A percentile compares a stretch with the other conserved stretches of the same genome.
Conservation (phyloP, 192 early-diverging fungal genomes). For the Mortierella claussenii region DNA sequence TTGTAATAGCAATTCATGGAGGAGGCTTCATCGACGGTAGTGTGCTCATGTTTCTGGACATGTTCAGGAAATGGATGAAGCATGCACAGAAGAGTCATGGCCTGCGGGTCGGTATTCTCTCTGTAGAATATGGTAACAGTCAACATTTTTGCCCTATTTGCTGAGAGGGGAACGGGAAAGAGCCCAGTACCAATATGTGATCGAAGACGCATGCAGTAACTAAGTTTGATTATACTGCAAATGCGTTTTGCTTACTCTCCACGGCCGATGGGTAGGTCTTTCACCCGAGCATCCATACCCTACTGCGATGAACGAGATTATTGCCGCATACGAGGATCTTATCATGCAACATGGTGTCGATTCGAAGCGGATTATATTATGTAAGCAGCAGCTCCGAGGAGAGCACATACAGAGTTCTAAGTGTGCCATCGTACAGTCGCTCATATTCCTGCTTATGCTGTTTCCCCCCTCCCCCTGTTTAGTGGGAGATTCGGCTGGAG, state of each 20-base stretch:
- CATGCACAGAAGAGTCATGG: constrained; percentile 10
- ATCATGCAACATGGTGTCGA: constrained; percentile 13
- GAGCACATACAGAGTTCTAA: background rate
- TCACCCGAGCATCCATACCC: constrained; percentile 37
- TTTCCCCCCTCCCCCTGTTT: no score
- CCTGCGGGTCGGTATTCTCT: constrained; percentile 30
- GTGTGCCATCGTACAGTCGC: no score
- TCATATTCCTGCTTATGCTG: no score
- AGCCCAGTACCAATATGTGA: no score
- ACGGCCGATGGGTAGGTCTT: constrained; percentile 19
- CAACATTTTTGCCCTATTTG: no score
- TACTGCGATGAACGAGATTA: constrained; percentile 27
- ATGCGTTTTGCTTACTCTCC: no score
- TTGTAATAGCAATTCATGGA: constrained; percentile 27
- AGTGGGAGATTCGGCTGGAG: constrained; percentile 48
- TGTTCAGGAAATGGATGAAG: constrained; percentile 29
- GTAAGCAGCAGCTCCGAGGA: no score
- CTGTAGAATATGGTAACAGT: constrained; percentile 39
- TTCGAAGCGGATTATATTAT: constrained; percentile 18
- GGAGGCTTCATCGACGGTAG: constrained; percentile 30
- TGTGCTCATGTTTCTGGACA: constrained; percentile 29
- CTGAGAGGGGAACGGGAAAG: no score
- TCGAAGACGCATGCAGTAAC: no score
- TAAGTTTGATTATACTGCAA: no score
- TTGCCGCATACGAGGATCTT: constrained; percentile 23